These are phyloP conservation scores for Calcarisporium arbuscula DNA, from an alignment of 2,329 filamentous ascomycete species.

Conservation along the genomic window DNA sequence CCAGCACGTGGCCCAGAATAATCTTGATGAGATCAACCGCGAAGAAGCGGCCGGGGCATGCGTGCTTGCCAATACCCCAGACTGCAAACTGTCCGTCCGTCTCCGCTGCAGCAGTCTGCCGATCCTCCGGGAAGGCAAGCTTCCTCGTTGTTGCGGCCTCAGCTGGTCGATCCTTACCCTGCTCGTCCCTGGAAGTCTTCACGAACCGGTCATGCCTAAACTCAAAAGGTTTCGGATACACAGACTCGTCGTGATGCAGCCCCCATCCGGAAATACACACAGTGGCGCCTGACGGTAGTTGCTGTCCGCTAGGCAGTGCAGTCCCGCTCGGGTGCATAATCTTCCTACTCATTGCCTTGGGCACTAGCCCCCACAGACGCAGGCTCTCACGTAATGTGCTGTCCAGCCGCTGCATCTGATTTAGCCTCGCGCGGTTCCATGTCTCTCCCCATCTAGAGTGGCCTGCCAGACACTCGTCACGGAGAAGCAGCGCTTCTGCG, in stretches of 20 bases:
- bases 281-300: too few species aligned
- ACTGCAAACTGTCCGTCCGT: conserved; percentile 37
- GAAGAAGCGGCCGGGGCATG: conserved; percentile 48
- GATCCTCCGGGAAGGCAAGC: conserved; percentile 20
- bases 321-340: not conserved
- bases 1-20: conserved; percentile 38
- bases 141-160: conserved; percentile 26
- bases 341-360: conserved; percentile 24
- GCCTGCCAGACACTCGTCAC: too few species aligned
- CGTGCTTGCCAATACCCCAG: conserved; percentile 50
- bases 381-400: conserved; percentile 42
- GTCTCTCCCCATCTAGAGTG: too few species aligned
- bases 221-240: too few species aligned
- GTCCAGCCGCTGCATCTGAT: conserved; percentile 35
- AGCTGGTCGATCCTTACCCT: too few species aligned
- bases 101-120: conserved; percentile 41
- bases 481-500: too few species aligned
- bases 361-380: conserved; percentile 34
- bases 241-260: too few species aligned
- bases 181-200: too few species aligned
- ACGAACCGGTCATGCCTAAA: too few species aligned
- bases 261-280: too few species aligned
- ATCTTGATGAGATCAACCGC: conserved; percentile 48
- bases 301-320: conserved; percentile 6
- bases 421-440: conserved; percentile 9